Conservation (phyloP, 192 early-diverging fungal species). For the Chytriomyces sp. region DNA sequence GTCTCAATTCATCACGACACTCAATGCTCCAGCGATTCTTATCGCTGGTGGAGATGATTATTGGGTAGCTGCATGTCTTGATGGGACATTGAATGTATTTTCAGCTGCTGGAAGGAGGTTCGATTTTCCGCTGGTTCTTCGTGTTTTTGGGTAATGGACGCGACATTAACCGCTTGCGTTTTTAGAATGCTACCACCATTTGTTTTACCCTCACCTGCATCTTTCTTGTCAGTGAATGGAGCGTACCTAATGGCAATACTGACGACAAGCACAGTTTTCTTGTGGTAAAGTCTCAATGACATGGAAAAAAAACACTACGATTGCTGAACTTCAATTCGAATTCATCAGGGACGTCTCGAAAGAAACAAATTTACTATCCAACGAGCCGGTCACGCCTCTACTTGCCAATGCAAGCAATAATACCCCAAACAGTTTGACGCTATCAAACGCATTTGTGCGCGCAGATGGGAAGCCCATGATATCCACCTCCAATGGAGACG, state of each 20-base stretch:
- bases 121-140: too few species aligned
- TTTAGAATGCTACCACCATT: slow-evolving; percentile 72
- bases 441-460: slow-evolving; percentile 61
- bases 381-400: slow-evolving; percentile 69
- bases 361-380: slow-evolving; percentile 54
- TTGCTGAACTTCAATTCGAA: too few species aligned
- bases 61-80: slow-evolving; percentile 66
- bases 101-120: slow-evolving; percentile 72
- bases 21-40: slow-evolving; percentile 62
- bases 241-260: slow-evolving; percentile 72
- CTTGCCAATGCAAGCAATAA: slow-evolving; percentile 51
- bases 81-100: slow-evolving; percentile 69
- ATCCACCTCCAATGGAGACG: slow-evolving; percentile 64
- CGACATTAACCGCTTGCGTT: neutral
- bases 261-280: slow-evolving; percentile 32
- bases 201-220: slow-evolving; percentile 64
- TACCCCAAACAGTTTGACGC: slow-evolving; percentile 43
- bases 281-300: too few species aligned
- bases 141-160: too few species aligned
- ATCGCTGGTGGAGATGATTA: slow-evolving; percentile 66
- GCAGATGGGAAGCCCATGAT: slow-evolving; percentile 68
- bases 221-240: slow-evolving; percentile 60
- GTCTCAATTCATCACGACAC: slow-evolving; percentile 64
- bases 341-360: slow-evolving; percentile 65
- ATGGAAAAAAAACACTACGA: too few species aligned